Evolutionary conservation across 768 basidiomycete genomes (phyloP).

Genomic region (Mycena latifolia): DNA sequence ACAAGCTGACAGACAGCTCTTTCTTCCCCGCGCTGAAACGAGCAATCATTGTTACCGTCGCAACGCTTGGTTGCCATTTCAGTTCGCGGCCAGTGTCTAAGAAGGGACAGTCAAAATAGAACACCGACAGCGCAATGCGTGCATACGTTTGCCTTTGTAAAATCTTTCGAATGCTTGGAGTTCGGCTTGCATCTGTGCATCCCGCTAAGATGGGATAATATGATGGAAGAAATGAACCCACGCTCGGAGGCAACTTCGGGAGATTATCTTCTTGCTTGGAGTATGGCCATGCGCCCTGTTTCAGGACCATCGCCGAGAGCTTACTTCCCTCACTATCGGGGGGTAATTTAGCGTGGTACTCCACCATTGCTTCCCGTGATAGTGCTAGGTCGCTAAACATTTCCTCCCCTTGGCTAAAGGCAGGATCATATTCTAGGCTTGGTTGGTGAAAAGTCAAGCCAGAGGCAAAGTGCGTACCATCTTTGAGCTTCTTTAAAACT

Average conservation of each 20-base stretch:
- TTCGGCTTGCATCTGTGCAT: slow-evolving; percentile 77
- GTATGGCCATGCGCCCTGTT: slow-evolving; percentile 92
- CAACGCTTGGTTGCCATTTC: slow-evolving; percentile 90
- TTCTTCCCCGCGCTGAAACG: slow-evolving; percentile 78
- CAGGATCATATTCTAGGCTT: slow-evolving; percentile 88
- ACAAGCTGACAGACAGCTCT: slow-evolving; percentile 91
- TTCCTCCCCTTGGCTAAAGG: slow-evolving; percentile 93
- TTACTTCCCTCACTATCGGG: slow-evolving; percentile 56
- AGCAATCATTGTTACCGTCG: slow-evolving; percentile 82
- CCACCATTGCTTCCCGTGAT: slow-evolving; percentile 78
- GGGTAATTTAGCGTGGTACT: slow-evolving; percentile 66
- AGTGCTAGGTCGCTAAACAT: slow-evolving; percentile 94
- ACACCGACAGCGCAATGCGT: not conserved
- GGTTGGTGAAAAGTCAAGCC: slow-evolving; percentile 5
- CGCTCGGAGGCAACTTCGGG: slow-evolving; percentile 62
- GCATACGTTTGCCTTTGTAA: slow-evolving; percentile 83
- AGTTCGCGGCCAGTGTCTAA: slow-evolving; percentile 50
- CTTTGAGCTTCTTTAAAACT: slow-evolving; percentile 88
- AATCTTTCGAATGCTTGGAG: slow-evolving; percentile 72
- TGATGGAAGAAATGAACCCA: slow-evolving; percentile 46
- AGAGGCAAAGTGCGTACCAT: slow-evolving; percentile 55
- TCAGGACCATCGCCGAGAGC: slow-evolving; percentile 85
- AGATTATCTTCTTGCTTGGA: slow-evolving; percentile 61
- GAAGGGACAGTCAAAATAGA: not conserved
- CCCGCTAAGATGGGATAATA: slow-evolving; percentile 2